Conservation (phyloP, 257 asterid species). For the Orobanche coerulescens region DNA sequence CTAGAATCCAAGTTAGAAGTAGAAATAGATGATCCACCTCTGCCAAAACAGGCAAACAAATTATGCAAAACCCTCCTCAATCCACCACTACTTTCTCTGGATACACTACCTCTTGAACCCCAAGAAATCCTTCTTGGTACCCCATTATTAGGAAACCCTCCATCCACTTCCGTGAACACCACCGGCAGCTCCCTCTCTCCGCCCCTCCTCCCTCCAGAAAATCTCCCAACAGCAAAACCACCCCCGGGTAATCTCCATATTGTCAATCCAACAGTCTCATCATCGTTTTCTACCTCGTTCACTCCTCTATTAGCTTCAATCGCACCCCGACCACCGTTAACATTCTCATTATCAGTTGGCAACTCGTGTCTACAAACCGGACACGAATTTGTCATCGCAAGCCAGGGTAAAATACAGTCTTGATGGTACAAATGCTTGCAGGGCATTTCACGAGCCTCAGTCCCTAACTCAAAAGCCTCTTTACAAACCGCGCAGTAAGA, state of each 20-base stretch:
- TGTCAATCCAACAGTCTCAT: slow-evolving; percentile 65
- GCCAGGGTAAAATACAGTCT: slow-evolving; percentile 83
- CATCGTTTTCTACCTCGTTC: slow-evolving; percentile 37
- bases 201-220: slow-evolving; percentile 70
- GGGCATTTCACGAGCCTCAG: slow-evolving; percentile 77
- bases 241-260: slow-evolving; percentile 94
- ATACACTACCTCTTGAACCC: slow-evolving; percentile 58
- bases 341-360: slow-evolving; percentile 37
- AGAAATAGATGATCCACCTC: slow-evolving; percentile 33
- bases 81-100: slow-evolving; percentile 48
- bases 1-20: slow-evolving; percentile 53
- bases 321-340: slow-evolving; percentile 16
- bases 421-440: slow-evolving; percentile 81
- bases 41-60: slow-evolving; percentile 63
- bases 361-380: slow-evolving; percentile 80
- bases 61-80: slow-evolving; percentile 45
- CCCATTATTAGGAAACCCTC: slow-evolving; percentile 64
- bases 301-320: slow-evolving; percentile 27
- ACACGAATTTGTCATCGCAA: slow-evolving; percentile 63
- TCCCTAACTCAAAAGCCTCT: slow-evolving; percentile 65
- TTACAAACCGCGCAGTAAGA: slow-evolving; percentile 79
- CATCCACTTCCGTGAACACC: slow-evolving; percentile 91
- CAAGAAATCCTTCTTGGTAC: slow-evolving; percentile 64
- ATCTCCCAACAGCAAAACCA: slow-evolving; percentile 88
- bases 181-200: slow-evolving; percentile 85